Percentiles rank a stretch among this genome's conserved stretches.
phyloP scores from a whole-genome alignment of 2,329 filamentous ascomycete species.

The Cordyceps farinosa region DNA sequence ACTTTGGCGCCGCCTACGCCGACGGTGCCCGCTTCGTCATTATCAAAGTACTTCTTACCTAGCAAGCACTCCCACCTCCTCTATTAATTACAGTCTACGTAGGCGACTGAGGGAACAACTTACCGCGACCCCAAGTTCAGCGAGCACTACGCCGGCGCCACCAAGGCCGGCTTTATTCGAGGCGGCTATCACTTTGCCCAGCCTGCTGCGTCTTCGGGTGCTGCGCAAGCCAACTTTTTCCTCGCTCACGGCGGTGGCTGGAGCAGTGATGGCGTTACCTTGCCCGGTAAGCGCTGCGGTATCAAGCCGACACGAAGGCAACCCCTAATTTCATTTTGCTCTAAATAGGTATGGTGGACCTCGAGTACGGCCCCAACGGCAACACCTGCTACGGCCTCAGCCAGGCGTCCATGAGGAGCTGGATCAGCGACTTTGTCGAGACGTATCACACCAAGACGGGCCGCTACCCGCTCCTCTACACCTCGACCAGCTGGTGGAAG shows the following conservation, averaged over 20 bases:
- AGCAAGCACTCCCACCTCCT: too few relatives aligned
- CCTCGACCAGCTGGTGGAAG: constrained; percentile 50
- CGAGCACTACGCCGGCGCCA: constrained; percentile 47
- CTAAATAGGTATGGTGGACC: constrained; percentile 44
- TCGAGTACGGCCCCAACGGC: constrained; percentile 42
- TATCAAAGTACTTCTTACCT: constrained; percentile 34
- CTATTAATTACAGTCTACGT: neutral
- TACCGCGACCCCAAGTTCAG: constrained; percentile 44
- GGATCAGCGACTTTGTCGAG: constrained; percentile 50
- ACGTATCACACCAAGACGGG: constrained; percentile 44
- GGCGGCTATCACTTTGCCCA: too few relatives aligned
- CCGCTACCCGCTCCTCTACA: constrained; percentile 50
- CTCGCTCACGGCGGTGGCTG: constrained; percentile 51
- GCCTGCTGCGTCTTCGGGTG: too few relatives aligned
- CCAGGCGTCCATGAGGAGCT: constrained; percentile 41
- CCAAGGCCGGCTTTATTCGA: constrained; percentile 22
- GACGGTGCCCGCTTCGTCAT: constrained; percentile 42
- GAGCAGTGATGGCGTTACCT: constrained; percentile 49
- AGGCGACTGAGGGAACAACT: constrained; percentile 51
- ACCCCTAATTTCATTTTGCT: too few relatives aligned
- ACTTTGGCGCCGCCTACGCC: constrained; percentile 36
- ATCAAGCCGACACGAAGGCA: too few relatives aligned
- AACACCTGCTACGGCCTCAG: constrained; percentile 44
- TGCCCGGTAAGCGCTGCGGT: constrained; percentile 38
- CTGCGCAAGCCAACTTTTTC: constrained; percentile 48